A percentile compares a stretch with the other conserved stretches of the same genome.
These are phyloP conservation scores for Epichloe brachyelytri DNA, from an alignment of 2,329 filamentous ascomycete species.

Conservation along the genomic window DNA sequence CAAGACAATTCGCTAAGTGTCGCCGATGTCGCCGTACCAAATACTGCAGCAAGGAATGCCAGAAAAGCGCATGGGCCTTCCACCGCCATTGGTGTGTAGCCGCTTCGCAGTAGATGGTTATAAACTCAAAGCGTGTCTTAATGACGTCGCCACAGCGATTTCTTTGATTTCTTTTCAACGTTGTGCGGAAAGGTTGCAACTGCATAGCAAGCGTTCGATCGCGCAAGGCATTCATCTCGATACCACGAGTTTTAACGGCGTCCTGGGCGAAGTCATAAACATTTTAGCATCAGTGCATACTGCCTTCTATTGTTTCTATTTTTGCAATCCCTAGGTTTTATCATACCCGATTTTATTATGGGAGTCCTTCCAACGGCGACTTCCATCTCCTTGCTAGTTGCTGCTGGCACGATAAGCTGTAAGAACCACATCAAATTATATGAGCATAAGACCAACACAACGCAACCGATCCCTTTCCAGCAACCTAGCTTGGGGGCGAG, in stretches of 20 bases:
- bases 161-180: constrained; percentile 17
- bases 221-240: constrained; percentile 29
- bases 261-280: constrained; percentile 14
- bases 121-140: constrained; percentile 3
- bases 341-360: background rate
- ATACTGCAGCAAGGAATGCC: constrained; percentile 99
- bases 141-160: constrained; percentile 7
- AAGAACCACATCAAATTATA: background rate
- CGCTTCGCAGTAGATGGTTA: constrained; percentile 37
- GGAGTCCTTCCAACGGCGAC: background rate
- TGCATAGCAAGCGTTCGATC: constrained; percentile 31
- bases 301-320: constrained; percentile 5
- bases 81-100: constrained; percentile 96
- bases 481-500: background rate
- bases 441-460: background rate
- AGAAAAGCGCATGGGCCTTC: constrained; percentile 97
- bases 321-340: background rate
- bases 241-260: constrained; percentile 26
- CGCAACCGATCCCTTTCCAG: background rate
- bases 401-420: background rate
- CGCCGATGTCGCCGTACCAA: constrained; percentile 91
- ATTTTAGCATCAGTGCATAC: constrained; percentile 6
- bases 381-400: background rate
- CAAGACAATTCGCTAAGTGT: constrained; percentile 95
- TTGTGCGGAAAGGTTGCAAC: constrained; percentile 18